Evolutionary conservation across 305 asterid species (phyloP), one percentile per base, ranked within the genome.

Genomic region (Plantago lanceolata): DNA sequence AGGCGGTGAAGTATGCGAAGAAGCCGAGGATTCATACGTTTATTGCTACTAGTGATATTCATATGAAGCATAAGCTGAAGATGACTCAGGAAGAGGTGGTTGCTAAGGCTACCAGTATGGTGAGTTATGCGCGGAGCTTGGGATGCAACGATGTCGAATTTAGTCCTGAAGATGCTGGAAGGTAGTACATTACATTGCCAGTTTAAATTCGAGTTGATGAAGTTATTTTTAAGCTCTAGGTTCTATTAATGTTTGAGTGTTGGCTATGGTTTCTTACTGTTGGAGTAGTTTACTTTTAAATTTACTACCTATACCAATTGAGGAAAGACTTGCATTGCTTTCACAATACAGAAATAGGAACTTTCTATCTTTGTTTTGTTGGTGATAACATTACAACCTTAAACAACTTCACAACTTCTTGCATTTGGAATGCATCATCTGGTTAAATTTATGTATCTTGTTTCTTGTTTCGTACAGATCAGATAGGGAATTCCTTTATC

Each of bases 111-210:
- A 85, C 82, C 79, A 84, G 81, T 63, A 89, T 89, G 98, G 97
- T 92, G 21, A 81, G 83, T 31, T 84, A 84, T 68, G 98, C 95
- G 7, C 68, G 95, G 81, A 85, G 91, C 56, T 76, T 92, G 81
- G 98, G 98, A 4, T 89, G 97, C 57, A 49, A 69, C 3, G 98
- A 92, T 59, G 97, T 89, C 28, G 98, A 92, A 43, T 92, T 92
- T 64, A 92, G 98, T 73, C 97, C 96, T 0, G 98, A 92, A 79
- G 98, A 89, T 71, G 98, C 96, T 48, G 98, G 96, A 80, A 92
- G 98, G 98, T 87, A 47, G 28, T 17, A 40, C 20, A 35, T 11
- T 8, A 35, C 43, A 35, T 8, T 35, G 12, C 11, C 43, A 35
- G 11, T 35, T 35, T 35, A 35, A 35, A 6, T 33, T 35, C 8